Evolutionary conservation across 2,329 filamentous ascomycete genomes (phyloP), one percentile per base, ranked within the genome.

Genomic region (Ophiostoma novo-ulmi): DNA sequence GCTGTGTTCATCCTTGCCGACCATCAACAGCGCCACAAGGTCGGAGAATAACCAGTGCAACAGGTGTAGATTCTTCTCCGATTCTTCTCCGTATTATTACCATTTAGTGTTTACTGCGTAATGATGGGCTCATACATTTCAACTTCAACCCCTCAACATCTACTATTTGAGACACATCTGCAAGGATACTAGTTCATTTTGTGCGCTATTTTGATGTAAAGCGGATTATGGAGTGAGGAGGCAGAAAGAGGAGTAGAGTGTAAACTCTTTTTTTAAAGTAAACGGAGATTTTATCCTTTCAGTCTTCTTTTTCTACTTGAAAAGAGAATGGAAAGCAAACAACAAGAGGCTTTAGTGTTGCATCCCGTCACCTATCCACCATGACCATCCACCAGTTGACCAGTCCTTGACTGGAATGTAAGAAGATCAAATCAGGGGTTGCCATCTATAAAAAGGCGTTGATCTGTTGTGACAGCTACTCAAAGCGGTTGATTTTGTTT

Each of bases 171-270:
- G 31, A 31, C 31, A 31, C 31, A 31, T 31, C 2, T 17, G 26
- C 58, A 35, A 26, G 58, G 26, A 55, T 58, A 13, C 69, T 67
- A 70, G 69, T 58, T 44, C 44, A 35, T 48, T 22, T 58, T 58
- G 69, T 70, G 69, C 69, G 69, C 69, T 67, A 70, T 70, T 70
- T 70, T 70, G 69, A 61, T 64, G 48, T n/a, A 67, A 36, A 65
- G 66, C 17, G 69, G 64, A 31, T 4, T 31, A 31, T 31, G 31
- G 3, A 31, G 31, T 31, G 31, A 58, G 44, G 44, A 48, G 44
- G 44, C 5, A 26, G 22, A 13, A 58, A 10, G 52, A 55, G n/a
- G 48, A 55, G 48, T 20, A 55, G 48, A 14, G 26, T 5, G 11
- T 20, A n/a, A 55, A 55, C 20, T 55, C n/a, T 44, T 44, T 44